Evolutionary conservation across 140 eudicot genomes (phyloP).

Genomic region (Flaveria floridana): DNA sequence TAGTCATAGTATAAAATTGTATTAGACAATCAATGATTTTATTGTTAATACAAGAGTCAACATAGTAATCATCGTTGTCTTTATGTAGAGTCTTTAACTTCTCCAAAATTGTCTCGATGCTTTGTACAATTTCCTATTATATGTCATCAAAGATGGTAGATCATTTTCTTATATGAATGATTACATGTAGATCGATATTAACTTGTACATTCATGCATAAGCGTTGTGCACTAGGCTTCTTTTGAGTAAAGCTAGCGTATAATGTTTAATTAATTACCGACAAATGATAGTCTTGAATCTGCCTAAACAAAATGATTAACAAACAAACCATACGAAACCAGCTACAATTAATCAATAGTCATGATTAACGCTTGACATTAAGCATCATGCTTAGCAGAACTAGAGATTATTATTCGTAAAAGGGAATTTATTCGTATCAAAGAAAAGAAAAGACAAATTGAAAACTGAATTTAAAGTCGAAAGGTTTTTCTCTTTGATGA

Average conservation of each 20-base stretch:
- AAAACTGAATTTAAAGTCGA: background rate
- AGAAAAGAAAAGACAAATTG: background rate
- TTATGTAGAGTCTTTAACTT: constrained; percentile 22
- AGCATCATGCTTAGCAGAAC: background rate
- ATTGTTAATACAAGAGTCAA: constrained; percentile 28
- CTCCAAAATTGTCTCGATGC: constrained; percentile 17
- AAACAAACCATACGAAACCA: constrained; percentile 8
- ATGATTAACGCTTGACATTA: constrained; percentile 12
- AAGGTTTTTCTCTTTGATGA: constrained; percentile 11
- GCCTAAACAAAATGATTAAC: background rate
- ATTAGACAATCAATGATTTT: constrained; percentile 1
- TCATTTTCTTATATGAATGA: constrained; percentile 35
- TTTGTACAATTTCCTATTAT: constrained; percentile 13
- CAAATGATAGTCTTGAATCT: background rate
- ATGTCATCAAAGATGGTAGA: constrained; percentile 27
- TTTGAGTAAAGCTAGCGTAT: background rate
- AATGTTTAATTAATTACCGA: background rate
- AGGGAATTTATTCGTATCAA: background rate
- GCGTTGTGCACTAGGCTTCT: constrained; percentile 2
- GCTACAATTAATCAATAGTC: constrained; percentile 28
- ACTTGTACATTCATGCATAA: constrained; percentile 15
- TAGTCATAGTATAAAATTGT: too few relatives aligned
- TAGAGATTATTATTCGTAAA: background rate
- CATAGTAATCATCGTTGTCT: constrained; percentile 22
- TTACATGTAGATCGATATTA: constrained; percentile 18